Evolutionary conservation across 345 rosid genomes (phyloP), one percentile per base, ranked within the genome.

Genomic region (Erodium maritimum): DNA sequence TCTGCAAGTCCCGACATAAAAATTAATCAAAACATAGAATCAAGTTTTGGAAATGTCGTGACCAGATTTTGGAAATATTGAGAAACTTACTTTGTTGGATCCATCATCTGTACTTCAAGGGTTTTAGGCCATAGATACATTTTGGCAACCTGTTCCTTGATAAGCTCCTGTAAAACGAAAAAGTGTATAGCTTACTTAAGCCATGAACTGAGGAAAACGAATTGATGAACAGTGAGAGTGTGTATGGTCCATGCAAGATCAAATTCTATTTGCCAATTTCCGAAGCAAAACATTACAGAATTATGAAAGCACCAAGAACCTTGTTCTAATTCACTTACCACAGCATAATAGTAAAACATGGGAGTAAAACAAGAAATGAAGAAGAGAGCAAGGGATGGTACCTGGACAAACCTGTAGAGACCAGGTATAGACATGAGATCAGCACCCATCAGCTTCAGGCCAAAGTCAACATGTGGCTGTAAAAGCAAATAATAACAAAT

Each of bases 371-470:
- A 42, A 42, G 48, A 14, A 42, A 29, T 11, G 37, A 29, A 29
- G 37, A 29, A 29, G 37, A 29, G 37, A 29, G 37, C 9, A 11
- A 54, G 55, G 9, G 46, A 52, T 54, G 21, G n/a, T 57, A 91
- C 98, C 95, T 91, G 99, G 65, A 84, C 91, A 69, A 89, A 68
- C 73, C 95, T 69, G 79, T 91, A 91, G 65, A 89, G 77, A 58
- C 96, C 99, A 63, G 96, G 99, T 66, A 91, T 91, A 48, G 99
- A 80, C 99, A 91, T 91, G 62, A 91, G 87, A 80, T 91, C 99
- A 61, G 91, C 96, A 54, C 98, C 98, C 21, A 86, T 54, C 61
- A 91, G 85, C 77, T 83, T 91, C 19, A 91, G 79, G 18, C 98
- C 98, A 76, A 89, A 91, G 75, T 91, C 96, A 66, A 91, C 82